Percentiles rank a stretch among this genome's conserved stretches.
phyloP scores from a whole-genome alignment of 805 yeast genomes.

The Candida methanosorbosa region DNA sequence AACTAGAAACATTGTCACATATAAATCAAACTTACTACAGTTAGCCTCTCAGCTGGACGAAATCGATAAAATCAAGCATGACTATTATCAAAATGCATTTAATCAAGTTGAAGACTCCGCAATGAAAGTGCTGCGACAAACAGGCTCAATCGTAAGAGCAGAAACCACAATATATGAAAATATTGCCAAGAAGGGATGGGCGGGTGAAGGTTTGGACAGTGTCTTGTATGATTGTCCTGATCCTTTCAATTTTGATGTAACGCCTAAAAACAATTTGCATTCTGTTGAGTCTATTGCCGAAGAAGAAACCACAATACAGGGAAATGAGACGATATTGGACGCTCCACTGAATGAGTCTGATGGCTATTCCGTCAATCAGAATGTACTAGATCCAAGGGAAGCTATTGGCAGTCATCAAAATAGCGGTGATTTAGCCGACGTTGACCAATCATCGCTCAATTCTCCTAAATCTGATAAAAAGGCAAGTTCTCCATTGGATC shows the following conservation, averaged over 20 bases:
- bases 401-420: too few relatives aligned
- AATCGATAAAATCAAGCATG: constrained; percentile 66
- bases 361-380: too few relatives aligned
- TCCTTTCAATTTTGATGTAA: constrained; percentile 7
- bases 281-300: too few relatives aligned
- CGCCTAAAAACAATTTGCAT: too few relatives aligned
- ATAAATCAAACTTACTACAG: constrained; percentile 57
- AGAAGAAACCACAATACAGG: too few relatives aligned
- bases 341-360: too few relatives aligned
- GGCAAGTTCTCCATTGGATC: too few relatives aligned
- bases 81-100: constrained; percentile 59
- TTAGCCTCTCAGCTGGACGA: constrained; percentile 72
- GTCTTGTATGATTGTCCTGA: constrained; percentile 7
- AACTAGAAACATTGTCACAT: constrained; percentile 57
- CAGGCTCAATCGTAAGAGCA: constrained; percentile 64
- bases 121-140: constrained; percentile 37
- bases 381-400: too few relatives aligned
- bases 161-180: constrained; percentile 77
- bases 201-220: constrained; percentile 79
- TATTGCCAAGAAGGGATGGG: constrained; percentile 77
- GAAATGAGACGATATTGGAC: too few relatives aligned
- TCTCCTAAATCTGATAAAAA: too few relatives aligned
- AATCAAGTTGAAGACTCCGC: constrained; percentile 58
- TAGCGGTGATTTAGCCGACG: too few relatives aligned
- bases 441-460: too few relatives aligned